Base-by-base conservation (phyloP, 2,329 filamentous ascomycete species). In the Chrysoporthe cubensis region DNA sequence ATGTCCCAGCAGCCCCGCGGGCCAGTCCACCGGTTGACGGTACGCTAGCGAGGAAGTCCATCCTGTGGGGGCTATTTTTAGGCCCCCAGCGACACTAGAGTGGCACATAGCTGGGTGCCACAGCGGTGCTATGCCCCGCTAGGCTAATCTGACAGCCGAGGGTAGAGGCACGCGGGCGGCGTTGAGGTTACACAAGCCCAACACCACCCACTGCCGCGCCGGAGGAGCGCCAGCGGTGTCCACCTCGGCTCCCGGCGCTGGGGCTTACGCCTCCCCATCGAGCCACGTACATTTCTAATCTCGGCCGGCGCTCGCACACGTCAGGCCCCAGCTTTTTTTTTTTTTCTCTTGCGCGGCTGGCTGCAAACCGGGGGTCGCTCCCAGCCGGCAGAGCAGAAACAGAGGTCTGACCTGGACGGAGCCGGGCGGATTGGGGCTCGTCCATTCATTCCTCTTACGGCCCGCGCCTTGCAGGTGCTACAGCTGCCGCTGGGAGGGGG, bases 1-100 rank as follows among this genome's bases (percentile, higher is more conserved):
- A 6, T 32, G 16, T 57, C 32, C 32, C 34, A n/a, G 32, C 54
- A n/a, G 2, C 32, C 34, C 14, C 32, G 54, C 16, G 54, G 54
- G 40, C 21, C 7, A 34, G 34, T 32, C 26, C 54, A 40, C 32
- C 11, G 32, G 34, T 34, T 21, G 54, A 37, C 54, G 52, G 52
- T 11, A 57, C 7, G 54, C 32, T 37, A 37, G 16, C 54, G 14
- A 14, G 34, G 34, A 40, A 21, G 34, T 14, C 21, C 32, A 57
- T 57, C 34, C 54, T 56, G 66, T 67, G 66, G 66, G 66, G 62
- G 66, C 66, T 67, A 67, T 67, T 67, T 67, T 67, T 67, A 67
- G 66, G 37, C 18, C 56, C 54, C 62, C 21, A n/a, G 46, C 44
- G 16, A 16, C 26, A 26, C 26, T 26, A 26, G 26, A 26, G 26